These are phyloP conservation scores for Candida fluviatilis DNA, from an alignment of 805 yeast genomes.

Conservation along the genomic window DNA sequence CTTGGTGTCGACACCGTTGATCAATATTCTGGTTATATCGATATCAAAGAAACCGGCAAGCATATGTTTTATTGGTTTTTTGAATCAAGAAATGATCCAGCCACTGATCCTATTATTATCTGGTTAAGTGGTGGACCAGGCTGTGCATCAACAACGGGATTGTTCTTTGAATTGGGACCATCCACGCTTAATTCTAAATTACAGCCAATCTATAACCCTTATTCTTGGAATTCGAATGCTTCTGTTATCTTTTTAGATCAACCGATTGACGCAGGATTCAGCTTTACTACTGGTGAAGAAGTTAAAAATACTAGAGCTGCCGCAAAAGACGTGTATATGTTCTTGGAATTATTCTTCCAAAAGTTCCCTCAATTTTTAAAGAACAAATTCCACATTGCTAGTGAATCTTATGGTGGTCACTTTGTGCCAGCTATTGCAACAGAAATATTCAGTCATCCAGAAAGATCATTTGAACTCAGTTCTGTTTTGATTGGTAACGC, in stretches of 20 bases:
- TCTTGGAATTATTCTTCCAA: constrained; percentile 33
- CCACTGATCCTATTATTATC: constrained; percentile 29
- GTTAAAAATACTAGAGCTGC: constrained; percentile 29
- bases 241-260: constrained; percentile 39
- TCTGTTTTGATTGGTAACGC: constrained; percentile 92
- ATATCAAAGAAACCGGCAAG: constrained; percentile 68
- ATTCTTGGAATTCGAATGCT: constrained; percentile 30
- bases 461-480: constrained; percentile 49
- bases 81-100: constrained; percentile 15
- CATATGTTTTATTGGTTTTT: constrained; percentile 42
- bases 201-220: constrained; percentile 26
- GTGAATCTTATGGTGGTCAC: constrained; percentile 46
- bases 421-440: constrained; percentile 43
- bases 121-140: constrained; percentile 38
- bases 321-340: constrained; percentile 30
- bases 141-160: constrained; percentile 30
- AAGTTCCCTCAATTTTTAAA: constrained; percentile 28
- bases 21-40: constrained; percentile 84
- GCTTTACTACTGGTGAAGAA: constrained; percentile 24
- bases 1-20: constrained; percentile 82
- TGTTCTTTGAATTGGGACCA: constrained; percentile 33
- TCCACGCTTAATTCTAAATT: constrained; percentile 22
- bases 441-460: constrained; percentile 37
- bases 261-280: constrained; percentile 30
- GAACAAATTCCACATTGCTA: constrained; percentile 14